phyloP scores from a whole-genome alignment of 768 basidiomycete species.

The Agrocybe pediades region DNA sequence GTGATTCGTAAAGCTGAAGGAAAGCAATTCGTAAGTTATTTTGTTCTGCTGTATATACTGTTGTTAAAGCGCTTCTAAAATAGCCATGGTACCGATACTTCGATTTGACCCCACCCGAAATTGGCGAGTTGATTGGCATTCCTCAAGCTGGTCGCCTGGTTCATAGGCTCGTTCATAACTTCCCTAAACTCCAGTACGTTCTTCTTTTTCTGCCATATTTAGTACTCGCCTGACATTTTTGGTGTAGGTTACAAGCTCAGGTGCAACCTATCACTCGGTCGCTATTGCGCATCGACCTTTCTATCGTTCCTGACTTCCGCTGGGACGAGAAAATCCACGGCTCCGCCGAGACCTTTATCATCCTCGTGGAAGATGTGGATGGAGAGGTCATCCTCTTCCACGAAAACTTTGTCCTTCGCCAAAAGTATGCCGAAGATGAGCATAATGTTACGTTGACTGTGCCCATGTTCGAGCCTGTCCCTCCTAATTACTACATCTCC shows the following conservation, averaged over 20 bases:
- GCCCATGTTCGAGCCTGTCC: constrained; percentile 95
- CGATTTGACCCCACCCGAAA: constrained; percentile 87
- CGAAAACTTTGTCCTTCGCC: constrained; percentile 88
- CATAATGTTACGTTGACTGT: constrained; percentile 95
- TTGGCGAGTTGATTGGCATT: constrained; percentile 93
- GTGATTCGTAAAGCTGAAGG: constrained; percentile 90
- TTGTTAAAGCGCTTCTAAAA: constrained; percentile 1
- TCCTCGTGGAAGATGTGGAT: constrained; percentile 95
- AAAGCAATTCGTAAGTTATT: constrained; percentile 86
- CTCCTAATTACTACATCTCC: constrained; percentile 98
- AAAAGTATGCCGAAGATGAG: constrained; percentile 90
- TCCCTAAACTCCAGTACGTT: constrained; percentile 86
- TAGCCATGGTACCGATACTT: constrained; percentile 98
- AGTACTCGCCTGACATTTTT: not conserved
- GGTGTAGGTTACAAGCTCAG: constrained; percentile 80
- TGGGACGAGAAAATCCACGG: constrained; percentile 98
- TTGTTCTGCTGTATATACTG: not conserved
- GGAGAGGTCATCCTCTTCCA: constrained; percentile 97
- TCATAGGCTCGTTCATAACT: constrained; percentile 91
- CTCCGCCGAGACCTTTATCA: constrained; percentile 85
- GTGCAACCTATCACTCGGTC: constrained; percentile 97
- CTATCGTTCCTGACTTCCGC: constrained; percentile 95
- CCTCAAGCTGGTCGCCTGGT: constrained; percentile 92
- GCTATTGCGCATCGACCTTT: constrained; percentile 88
- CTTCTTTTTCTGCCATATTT: not conserved